These are phyloP conservation scores for Cylindrotheca closterium DNA, from an alignment of 108 stramenopile species.

Conservation along the genomic window DNA sequence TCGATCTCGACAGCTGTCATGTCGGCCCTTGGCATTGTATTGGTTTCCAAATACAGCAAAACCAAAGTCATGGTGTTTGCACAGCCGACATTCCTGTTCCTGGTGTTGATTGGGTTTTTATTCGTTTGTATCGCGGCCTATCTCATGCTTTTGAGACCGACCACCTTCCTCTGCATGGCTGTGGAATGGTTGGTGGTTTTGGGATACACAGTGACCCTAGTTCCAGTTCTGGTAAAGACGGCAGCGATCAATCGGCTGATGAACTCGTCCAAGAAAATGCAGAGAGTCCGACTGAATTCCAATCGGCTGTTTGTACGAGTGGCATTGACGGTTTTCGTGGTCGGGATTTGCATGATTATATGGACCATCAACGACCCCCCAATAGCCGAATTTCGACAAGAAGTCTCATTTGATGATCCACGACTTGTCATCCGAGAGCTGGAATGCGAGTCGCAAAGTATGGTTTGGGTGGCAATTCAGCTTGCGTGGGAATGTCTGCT, in stretches of 20 bases:
- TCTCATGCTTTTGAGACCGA: conserved; percentile 11
- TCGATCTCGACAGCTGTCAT: conserved; percentile 14
- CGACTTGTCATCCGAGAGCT: conserved; percentile 1
- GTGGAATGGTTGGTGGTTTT: conserved; percentile 37
- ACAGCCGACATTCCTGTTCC: conserved; percentile 29
- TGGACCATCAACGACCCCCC: conserved; percentile 30
- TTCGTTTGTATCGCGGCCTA: conserved; percentile 29
- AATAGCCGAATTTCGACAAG: background rate
- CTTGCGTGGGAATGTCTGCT: conserved; percentile 26
- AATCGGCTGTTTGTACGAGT: conserved; percentile 11
- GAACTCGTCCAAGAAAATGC: conserved; percentile 15
- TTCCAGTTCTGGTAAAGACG: conserved; percentile 46
- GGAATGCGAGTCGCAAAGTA: conserved; percentile 13
- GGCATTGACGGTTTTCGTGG: conserved; percentile 11
- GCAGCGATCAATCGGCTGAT: conserved; percentile 34
- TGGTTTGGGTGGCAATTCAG: conserved; percentile 7
- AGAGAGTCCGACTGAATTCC: conserved; percentile 25
- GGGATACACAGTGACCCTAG: conserved; percentile 41
- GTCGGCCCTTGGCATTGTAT: conserved; percentile 1
- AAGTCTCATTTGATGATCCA: background rate
- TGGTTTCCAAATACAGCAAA: conserved; percentile 10
- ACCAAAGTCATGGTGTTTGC: conserved; percentile 36
- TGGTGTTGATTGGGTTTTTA: conserved; percentile 30
- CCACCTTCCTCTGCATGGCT: conserved; percentile 14
- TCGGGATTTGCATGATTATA: conserved; percentile 11